A percentile compares a stretch with the other conserved stretches of the same genome.
phyloP scores from a whole-genome alignment of 148 eudicot species.

The Persicaria maculosa region DNA sequence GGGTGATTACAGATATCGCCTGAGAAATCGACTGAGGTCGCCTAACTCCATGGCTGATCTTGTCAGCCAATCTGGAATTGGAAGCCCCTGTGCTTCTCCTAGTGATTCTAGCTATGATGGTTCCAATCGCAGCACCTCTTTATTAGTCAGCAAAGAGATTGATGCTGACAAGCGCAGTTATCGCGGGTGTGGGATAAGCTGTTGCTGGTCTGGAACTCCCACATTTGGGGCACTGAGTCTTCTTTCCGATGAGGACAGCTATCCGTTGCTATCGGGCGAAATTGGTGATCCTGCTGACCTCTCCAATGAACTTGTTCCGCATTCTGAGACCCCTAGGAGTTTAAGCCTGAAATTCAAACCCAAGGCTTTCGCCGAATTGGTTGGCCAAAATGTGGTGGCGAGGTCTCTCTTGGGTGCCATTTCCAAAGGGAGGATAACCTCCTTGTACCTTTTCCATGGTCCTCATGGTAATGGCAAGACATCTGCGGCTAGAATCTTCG shows the following conservation, averaged over 20 bases:
- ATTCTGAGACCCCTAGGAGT: constrained; percentile 61
- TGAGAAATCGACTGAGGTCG: constrained; percentile 27
- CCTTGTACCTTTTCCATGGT: constrained; percentile 82
- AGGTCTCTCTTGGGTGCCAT: constrained; percentile 71
- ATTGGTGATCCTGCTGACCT: constrained; percentile 23
- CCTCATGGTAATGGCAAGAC: constrained; percentile 94
- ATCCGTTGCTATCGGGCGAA: constrained; percentile 52
- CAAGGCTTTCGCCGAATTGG: constrained; percentile 61
- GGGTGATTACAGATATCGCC: constrained; percentile 14
- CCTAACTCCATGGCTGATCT: constrained; percentile 51
- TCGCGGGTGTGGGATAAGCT: constrained; percentile 68
- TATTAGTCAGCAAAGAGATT: constrained; percentile 42
- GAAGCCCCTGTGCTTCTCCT: constrained; percentile 55
- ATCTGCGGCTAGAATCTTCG: constrained; percentile 79
- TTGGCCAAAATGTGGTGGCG: constrained; percentile 62
- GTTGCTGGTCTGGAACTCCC: constrained; percentile 82
- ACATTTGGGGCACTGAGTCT: constrained; percentile 39
- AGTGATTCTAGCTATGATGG: constrained; percentile 33
- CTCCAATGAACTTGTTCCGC: constrained; percentile 33
- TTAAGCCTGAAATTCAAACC: constrained; percentile 76
- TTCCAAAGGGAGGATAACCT: constrained; percentile 45
- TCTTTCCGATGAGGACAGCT: constrained; percentile 50
- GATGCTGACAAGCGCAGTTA: constrained; percentile 36
- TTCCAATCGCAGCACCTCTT: constrained; percentile 39
- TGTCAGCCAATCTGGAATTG: constrained; percentile 31